These are phyloP conservation scores for Grammothele lineata DNA, from an alignment of 768 basidiomycete genomes.

Conservation along the genomic window DNA sequence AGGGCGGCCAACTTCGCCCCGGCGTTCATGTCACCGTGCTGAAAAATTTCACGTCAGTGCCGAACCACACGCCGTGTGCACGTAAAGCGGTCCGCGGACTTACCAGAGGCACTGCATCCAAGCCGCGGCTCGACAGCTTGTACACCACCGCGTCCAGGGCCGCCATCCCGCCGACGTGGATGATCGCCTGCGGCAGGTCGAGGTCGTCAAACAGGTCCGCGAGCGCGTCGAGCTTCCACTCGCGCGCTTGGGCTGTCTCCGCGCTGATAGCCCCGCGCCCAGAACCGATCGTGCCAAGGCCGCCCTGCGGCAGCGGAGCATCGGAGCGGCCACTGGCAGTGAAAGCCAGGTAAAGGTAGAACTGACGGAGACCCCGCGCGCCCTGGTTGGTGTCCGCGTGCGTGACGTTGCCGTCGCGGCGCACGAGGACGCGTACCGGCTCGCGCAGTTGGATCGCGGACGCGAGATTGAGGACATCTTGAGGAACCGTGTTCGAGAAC, in stretches of 20 bases:
- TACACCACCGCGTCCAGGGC: conserved; percentile 87
- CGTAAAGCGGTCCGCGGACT: conserved; percentile 27
- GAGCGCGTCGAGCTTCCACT: conserved; percentile 94
- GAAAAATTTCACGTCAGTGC: conserved; percentile 3
- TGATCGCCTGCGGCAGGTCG: conserved; percentile 74
- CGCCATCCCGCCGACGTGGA: conserved; percentile 86
- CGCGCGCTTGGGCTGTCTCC: conserved; percentile 80
- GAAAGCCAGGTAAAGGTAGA: conserved; percentile 94
- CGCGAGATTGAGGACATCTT: conserved; percentile 95
- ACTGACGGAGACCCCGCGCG: conserved; percentile 86
- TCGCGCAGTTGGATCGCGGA: conserved; percentile 91
- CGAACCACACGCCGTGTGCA: too few relatives aligned
- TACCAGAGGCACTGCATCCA: conserved; percentile 88
- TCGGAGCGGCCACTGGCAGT: conserved; percentile 79
- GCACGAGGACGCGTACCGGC: conserved; percentile 95
- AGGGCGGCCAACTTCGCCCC: conserved; percentile 76
- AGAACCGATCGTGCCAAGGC: conserved; percentile 89
- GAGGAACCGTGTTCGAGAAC: conserved; percentile 98
- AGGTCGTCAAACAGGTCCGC: conserved; percentile 88
- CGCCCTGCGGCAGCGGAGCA: conserved; percentile 35
- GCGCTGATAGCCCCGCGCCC: conserved; percentile 80
- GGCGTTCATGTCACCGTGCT: conserved; percentile 94
- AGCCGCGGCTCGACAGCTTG: conserved; percentile 77
- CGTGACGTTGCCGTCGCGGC: conserved; percentile 80
- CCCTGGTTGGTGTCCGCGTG: conserved; percentile 66